A percentile compares a stretch with the other conserved stretches of the same genome.
phyloP scores from a whole-genome alignment of 164 flowering plant species.

The Kalanchoe fedtschenkoi region DNA sequence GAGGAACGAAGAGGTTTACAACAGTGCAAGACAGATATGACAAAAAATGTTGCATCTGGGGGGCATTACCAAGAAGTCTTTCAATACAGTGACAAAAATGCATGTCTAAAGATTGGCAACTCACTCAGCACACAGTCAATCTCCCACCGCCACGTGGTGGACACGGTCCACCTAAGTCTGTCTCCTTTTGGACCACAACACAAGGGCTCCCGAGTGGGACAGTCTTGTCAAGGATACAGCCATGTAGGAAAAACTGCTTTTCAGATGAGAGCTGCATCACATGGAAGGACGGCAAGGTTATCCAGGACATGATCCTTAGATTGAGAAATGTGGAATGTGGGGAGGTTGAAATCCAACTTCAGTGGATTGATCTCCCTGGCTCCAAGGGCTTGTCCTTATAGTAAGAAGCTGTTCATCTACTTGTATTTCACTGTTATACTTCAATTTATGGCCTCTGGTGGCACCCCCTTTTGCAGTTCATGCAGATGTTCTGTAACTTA shows the following conservation, averaged over 20 bases:
- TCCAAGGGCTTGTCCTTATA: slow-evolving; percentile 19
- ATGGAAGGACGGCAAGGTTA: slow-evolving; percentile 37
- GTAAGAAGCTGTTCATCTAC: background rate
- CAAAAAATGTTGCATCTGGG: too few relatives aligned
- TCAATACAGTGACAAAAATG: background rate
- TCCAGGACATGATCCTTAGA: slow-evolving; percentile 46
- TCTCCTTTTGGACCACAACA: slow-evolving; percentile 21
- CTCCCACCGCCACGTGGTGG: too few relatives aligned
- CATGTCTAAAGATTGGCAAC: slow-evolving; percentile 7
- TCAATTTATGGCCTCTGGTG: background rate
- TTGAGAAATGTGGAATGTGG: slow-evolving; percentile 70
- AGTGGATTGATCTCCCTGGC: slow-evolving; percentile 55
- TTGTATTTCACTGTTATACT: background rate
- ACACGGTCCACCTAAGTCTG: slow-evolving; percentile 6
- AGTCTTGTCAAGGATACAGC: slow-evolving; percentile 28
- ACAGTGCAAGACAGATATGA: background rate
- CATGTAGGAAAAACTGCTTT: slow-evolving; percentile 50
- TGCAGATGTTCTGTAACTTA: background rate
- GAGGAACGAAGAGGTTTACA: background rate
- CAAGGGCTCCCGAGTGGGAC: slow-evolving; percentile 40
- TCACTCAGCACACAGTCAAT: slow-evolving; percentile 41
- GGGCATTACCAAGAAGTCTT: too few relatives aligned
- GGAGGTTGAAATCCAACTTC: slow-evolving; percentile 54
- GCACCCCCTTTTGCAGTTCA: background rate
- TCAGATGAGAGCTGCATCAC: slow-evolving; percentile 50